These are phyloP conservation scores for Acer campestre DNA, from an alignment of 345 rosid genomes.

Conservation along the genomic window DNA sequence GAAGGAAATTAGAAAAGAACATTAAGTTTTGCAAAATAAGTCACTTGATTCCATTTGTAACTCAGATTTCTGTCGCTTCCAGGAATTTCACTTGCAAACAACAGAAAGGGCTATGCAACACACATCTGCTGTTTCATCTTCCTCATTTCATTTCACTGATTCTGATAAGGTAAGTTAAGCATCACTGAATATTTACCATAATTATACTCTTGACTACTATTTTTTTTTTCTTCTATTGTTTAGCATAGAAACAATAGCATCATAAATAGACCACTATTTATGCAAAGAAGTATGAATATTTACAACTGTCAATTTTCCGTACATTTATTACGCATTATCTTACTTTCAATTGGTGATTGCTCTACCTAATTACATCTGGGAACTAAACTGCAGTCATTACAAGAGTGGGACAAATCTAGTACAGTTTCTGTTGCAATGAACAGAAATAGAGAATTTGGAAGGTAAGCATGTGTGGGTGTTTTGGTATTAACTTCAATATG, in stretches of 20 bases:
- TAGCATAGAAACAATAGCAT: neutral
- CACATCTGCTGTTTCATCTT: slow-evolving; percentile 46
- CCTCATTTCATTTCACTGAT: slow-evolving; percentile 38
- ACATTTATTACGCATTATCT: neutral
- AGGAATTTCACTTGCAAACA: slow-evolving; percentile 93
- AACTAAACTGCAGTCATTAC: slow-evolving; percentile 28
- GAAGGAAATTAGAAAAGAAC: neutral
- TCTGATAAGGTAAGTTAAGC: slow-evolving; percentile 52
- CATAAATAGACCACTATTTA: neutral
- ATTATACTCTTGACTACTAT: slow-evolving; percentile 11
- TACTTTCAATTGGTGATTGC: neutral
- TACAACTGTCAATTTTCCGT: neutral
- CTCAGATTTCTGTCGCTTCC: slow-evolving; percentile 28
- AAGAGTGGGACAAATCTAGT: slow-evolving; percentile 51
- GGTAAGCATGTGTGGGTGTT: slow-evolving; percentile 36
- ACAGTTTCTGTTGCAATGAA: slow-evolving; percentile 35
- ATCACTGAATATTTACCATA: neutral
- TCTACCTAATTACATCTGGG: slow-evolving; percentile 1
- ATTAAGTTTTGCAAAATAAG: neutral
- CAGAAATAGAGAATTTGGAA: slow-evolving; percentile 56
- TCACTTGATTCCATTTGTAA: slow-evolving; percentile 11
- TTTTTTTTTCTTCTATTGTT: neutral
- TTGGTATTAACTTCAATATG: neutral
- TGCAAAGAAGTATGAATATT: slow-evolving; percentile 8
- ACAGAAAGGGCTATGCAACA: slow-evolving; percentile 87